Percentiles rank a stretch among this genome's conserved stretches.
phyloP scores from a whole-genome alignment of 257 asterid species.

The Nicotiana knightiana region DNA sequence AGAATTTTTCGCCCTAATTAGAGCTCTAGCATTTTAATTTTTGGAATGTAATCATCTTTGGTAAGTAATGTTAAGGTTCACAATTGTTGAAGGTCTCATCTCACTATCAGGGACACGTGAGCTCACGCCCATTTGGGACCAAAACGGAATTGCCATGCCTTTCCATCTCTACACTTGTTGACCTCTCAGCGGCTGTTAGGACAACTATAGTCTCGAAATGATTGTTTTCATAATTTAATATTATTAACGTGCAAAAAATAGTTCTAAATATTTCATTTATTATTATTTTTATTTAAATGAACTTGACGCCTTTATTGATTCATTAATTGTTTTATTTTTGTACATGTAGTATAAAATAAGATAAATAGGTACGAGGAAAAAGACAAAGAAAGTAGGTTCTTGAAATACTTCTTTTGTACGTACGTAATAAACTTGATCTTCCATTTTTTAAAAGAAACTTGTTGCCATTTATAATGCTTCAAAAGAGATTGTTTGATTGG shows the following conservation, averaged over 20 bases:
- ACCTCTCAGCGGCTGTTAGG: background rate
- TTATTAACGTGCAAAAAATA: background rate
- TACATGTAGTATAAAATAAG: background rate
- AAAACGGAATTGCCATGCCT: background rate
- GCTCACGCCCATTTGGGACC: background rate
- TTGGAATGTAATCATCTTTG: no score
- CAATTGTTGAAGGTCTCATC: background rate
- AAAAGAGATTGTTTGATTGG: background rate
- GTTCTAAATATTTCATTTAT: background rate
- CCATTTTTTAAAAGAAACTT: background rate
- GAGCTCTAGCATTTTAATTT: no score
- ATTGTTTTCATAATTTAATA: background rate
- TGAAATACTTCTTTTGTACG: background rate
- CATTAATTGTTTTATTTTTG: background rate
- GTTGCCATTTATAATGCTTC: background rate
- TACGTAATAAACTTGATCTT: background rate
- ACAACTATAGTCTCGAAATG: background rate
- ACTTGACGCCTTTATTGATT: background rate
- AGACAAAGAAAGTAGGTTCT: slow-evolving; percentile 2
- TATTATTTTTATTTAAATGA: background rate
- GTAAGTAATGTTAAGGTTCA: no score
- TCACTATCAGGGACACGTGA: background rate
- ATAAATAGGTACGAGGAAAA: background rate
- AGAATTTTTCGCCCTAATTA: no score
- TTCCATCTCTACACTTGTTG: background rate